Percentiles rank a stretch among this genome's conserved stretches.
These are phyloP conservation scores for Boletus vinaceobasis DNA, from an alignment of 768 basidiomycete species.

Conservation along the genomic window DNA sequence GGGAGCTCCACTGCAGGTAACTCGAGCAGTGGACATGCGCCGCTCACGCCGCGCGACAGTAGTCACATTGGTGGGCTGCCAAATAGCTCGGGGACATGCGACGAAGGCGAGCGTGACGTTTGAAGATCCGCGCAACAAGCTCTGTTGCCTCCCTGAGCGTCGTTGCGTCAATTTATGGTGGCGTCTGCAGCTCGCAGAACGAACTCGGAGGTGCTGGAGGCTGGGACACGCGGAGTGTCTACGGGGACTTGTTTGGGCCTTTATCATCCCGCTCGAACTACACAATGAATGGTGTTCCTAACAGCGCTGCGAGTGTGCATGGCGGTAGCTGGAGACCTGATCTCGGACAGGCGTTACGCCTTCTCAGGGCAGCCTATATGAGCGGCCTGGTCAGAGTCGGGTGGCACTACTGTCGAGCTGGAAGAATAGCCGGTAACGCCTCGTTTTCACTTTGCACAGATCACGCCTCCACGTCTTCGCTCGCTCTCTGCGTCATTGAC, in stretches of 20 bases:
- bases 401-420: slow-evolving; percentile 60
- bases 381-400: slow-evolving; percentile 25
- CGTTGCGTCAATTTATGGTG: slow-evolving; percentile 56
- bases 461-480: neutral
- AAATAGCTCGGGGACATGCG: slow-evolving; percentile 33
- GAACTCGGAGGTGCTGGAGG: too few relatives aligned
- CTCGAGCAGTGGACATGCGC: slow-evolving; percentile 73
- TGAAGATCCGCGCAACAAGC: slow-evolving; percentile 48
- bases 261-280: too few relatives aligned
- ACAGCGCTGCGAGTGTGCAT: too few relatives aligned
- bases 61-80: slow-evolving; percentile 48
- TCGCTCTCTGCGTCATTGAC: too few relatives aligned
- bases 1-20: slow-evolving; percentile 79
- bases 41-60: slow-evolving; percentile 75
- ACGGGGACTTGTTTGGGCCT: too few relatives aligned
- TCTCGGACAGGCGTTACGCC: slow-evolving; percentile 31
- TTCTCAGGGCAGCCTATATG: slow-evolving; percentile 9
- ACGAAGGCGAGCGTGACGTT: slow-evolving; percentile 70
- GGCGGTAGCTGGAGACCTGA: slow-evolving; percentile 29
- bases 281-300: too few relatives aligned
- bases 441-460: too few relatives aligned
- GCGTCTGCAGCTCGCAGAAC: too few relatives aligned
- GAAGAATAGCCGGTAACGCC: slow-evolving; percentile 36
- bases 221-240: too few relatives aligned
- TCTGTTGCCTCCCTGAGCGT: slow-evolving; percentile 50